Evolutionary conservation across 805 yeast genomes (phyloP).

Genomic region (Hanseniaspora singularis): DNA sequence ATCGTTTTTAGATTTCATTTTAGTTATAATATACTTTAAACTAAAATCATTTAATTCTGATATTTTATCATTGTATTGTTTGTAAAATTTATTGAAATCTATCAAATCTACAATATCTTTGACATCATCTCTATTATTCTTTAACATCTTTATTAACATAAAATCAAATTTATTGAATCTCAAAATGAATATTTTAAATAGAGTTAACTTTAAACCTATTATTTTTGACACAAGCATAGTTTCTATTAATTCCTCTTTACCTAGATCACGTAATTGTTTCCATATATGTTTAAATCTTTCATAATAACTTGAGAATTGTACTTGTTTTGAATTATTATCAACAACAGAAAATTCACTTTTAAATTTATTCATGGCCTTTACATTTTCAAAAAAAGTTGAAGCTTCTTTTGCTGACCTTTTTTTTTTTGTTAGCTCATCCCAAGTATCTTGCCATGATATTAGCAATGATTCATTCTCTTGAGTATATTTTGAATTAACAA

Average conservation of each 20-base stretch:
- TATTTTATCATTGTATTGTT: background rate
- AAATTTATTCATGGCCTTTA: background rate
- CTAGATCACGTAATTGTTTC: background rate
- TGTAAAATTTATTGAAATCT: background rate
- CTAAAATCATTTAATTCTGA: background rate
- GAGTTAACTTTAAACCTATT: background rate
- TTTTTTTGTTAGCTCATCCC: constrained; percentile 4
- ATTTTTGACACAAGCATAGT: background rate
- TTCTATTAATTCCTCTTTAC: background rate
- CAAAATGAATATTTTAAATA: background rate
- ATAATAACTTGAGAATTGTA: background rate
- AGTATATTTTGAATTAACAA: constrained; percentile 1
- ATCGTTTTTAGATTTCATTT: background rate
- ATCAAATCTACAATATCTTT: background rate
- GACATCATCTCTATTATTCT: background rate
- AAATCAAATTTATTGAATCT: background rate
- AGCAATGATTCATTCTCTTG: constrained; percentile 7
- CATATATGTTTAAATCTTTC: background rate
- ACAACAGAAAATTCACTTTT: background rate
- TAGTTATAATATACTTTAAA: background rate
- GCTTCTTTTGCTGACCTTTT: background rate
- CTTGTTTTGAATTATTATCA: constrained; percentile 14
- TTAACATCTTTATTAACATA: background rate
- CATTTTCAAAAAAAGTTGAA: constrained; percentile 1
- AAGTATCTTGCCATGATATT: constrained; percentile 6